Conservation (phyloP, 2,329 filamentous ascomycete genomes). For the Bipolaris cookei region DNA sequence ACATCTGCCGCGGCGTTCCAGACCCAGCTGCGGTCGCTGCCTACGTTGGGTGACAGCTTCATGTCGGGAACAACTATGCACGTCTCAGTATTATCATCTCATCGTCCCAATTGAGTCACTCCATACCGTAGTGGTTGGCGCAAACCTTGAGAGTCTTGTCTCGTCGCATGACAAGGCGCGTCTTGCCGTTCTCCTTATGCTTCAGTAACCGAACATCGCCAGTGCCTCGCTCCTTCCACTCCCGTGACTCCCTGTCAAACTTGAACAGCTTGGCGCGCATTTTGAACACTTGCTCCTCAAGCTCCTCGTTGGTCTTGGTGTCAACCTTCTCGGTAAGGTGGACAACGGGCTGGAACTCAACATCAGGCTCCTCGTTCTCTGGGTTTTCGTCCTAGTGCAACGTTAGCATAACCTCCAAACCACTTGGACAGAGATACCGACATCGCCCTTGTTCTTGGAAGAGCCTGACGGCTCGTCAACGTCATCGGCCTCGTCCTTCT, state of each 20-base stretch:
- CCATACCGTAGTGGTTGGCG: slow-evolving; percentile 98
- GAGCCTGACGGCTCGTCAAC: slow-evolving; percentile 83
- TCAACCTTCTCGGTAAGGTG: slow-evolving; percentile 97
- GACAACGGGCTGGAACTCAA: slow-evolving; percentile 97
- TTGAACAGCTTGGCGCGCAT: slow-evolving; percentile 99
- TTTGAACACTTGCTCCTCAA: slow-evolving; percentile 97
- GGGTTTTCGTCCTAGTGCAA: slow-evolving; percentile 68
- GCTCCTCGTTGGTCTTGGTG: slow-evolving; percentile 97
- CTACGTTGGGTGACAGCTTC: slow-evolving; percentile 98
- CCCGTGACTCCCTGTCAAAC: slow-evolving; percentile 87
- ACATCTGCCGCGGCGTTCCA: slow-evolving; percentile 99
- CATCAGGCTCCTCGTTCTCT: slow-evolving; percentile 89
- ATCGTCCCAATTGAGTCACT: slow-evolving; percentile 13
- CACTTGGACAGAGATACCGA: slow-evolving; percentile 41
- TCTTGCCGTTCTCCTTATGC: slow-evolving; percentile 99
- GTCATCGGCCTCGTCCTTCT: slow-evolving; percentile 75
- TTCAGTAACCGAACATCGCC: slow-evolving; percentile 95
- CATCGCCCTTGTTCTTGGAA: slow-evolving; percentile 60
- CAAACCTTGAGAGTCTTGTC: slow-evolving; percentile 99
- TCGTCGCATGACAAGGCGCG: slow-evolving; percentile 94
- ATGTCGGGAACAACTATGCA: slow-evolving; percentile 89
- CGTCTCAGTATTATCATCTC: slow-evolving; percentile 27
- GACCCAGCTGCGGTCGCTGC: slow-evolving; percentile 97
- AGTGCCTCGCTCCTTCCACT: slow-evolving; percentile 99
- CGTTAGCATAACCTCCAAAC: slow-evolving; percentile 19